Conservation (phyloP, 345 rosid genomes). For the Gossypioides kirkii region DNA sequence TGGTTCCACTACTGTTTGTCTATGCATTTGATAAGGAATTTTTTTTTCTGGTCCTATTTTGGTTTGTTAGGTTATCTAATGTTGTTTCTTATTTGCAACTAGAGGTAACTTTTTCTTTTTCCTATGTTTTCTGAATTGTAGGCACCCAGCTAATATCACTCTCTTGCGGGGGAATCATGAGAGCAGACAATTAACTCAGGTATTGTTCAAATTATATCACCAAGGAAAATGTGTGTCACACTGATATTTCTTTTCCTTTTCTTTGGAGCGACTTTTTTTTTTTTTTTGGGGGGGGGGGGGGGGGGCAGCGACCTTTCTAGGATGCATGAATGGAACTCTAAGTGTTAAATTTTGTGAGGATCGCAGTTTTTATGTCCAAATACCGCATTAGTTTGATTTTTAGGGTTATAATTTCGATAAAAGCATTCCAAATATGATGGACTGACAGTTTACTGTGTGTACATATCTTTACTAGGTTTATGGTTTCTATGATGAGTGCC, state of each 20-base stretch:
- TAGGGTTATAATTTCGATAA: no score
- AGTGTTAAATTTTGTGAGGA: no score
- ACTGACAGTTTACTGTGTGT: background rate
- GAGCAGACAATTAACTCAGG: constrained; percentile 99
- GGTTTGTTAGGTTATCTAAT: background rate
- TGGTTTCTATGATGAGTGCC: constrained; percentile 99
- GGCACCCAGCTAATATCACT: constrained; percentile 95
- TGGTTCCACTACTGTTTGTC: background rate
- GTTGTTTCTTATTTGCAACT: background rate
- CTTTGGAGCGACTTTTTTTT: background rate
- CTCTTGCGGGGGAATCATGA: constrained; percentile 99
- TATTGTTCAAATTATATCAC: constrained; percentile 19
- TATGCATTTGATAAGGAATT: background rate
- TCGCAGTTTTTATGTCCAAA: no score
- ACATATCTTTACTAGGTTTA: constrained; percentile 53
- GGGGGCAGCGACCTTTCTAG: background rate
- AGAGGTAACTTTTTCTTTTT: constrained; percentile 4
- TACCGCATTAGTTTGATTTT: no score
- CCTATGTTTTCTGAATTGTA: constrained; percentile 26
- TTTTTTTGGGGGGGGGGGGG: background rate
- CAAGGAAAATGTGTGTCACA: background rate
- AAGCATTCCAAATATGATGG: background rate
- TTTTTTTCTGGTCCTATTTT: background rate
- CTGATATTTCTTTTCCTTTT: background rate
- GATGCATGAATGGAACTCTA: background rate